Conservation (phyloP, 768 basidiomycete species). For the Lentinula lateritia region DNA sequence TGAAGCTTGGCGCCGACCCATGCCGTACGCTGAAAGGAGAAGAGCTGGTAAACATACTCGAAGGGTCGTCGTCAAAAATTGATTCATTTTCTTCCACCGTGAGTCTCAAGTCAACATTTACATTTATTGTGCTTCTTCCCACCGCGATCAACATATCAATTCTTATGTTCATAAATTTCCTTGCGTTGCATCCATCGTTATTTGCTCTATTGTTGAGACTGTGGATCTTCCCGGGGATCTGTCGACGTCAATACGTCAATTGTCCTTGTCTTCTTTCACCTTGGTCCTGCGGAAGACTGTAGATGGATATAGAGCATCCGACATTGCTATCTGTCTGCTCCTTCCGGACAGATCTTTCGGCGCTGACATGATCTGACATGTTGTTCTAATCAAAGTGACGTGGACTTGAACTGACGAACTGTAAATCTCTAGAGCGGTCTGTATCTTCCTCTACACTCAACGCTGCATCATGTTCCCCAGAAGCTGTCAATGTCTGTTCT, state of each 20-base stretch:
- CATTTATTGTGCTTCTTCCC: not conserved
- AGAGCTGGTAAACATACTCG: constrained; percentile 78
- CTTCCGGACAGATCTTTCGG: not conserved
- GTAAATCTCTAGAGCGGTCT: not conserved
- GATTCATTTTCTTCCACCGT: constrained; percentile 6
- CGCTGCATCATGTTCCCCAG: not conserved
- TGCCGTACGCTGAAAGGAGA: constrained; percentile 68
- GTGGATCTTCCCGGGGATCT: not conserved
- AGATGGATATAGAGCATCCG: not conserved
- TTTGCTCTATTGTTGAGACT: not conserved
- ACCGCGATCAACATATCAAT: not conserved
- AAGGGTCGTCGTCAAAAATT: constrained; percentile 59
- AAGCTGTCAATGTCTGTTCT: not conserved
- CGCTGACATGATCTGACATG: constrained; percentile 1
- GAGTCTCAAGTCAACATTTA: not conserved
- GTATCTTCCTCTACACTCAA: not conserved
- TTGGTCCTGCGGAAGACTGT: not conserved
- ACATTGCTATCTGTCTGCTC: not conserved
- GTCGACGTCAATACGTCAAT: not conserved
- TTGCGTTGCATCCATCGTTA: not conserved
- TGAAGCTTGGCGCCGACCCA: constrained; percentile 68
- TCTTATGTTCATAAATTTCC: not conserved
- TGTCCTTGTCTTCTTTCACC: not conserved
- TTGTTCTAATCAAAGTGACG: not conserved
- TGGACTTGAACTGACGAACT: not conserved